Evolutionary conservation across 345 rosid genomes (phyloP).

Genomic region (Salix caprea): DNA sequence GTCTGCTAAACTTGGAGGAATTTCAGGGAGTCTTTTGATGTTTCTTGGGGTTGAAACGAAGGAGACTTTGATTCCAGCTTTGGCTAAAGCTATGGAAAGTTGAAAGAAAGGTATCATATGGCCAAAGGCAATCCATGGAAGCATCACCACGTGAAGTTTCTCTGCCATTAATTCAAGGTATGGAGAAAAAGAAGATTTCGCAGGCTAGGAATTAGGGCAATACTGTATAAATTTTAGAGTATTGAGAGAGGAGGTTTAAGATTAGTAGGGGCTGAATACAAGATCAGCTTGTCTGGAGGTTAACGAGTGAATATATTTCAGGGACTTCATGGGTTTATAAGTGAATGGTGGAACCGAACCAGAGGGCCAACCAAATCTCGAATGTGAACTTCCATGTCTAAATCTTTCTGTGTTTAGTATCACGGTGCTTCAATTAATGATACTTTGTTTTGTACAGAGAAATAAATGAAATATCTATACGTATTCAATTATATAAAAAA

Average conservation of each 20-base stretch:
- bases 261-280: background rate
- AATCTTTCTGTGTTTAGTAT: too few species aligned
- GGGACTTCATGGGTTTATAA: too few species aligned
- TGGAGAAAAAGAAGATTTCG: background rate
- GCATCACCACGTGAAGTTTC: slow-evolving; percentile 17
- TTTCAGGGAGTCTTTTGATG: slow-evolving; percentile 23
- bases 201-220: too few species aligned
- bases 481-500: too few species aligned
- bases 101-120: slow-evolving; percentile 21
- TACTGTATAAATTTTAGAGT: background rate
- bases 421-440: too few species aligned
- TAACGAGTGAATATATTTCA: too few species aligned
- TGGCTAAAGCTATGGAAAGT: slow-evolving; percentile 16
- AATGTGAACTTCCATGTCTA: too few species aligned
- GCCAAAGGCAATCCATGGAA: slow-evolving; percentile 28
- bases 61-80: slow-evolving; percentile 19
- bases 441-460: too few species aligned
- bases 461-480: too few species aligned
- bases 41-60: slow-evolving; percentile 19
- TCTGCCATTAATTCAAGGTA: slow-evolving; percentile 3
- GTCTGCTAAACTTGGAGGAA: slow-evolving; percentile 8
- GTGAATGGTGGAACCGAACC: too few species aligned
- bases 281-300: background rate
- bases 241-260: background rate
- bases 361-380: too few species aligned